phyloP scores from a whole-genome alignment of 768 basidiomycete species.

The Suillus brevipes region DNA sequence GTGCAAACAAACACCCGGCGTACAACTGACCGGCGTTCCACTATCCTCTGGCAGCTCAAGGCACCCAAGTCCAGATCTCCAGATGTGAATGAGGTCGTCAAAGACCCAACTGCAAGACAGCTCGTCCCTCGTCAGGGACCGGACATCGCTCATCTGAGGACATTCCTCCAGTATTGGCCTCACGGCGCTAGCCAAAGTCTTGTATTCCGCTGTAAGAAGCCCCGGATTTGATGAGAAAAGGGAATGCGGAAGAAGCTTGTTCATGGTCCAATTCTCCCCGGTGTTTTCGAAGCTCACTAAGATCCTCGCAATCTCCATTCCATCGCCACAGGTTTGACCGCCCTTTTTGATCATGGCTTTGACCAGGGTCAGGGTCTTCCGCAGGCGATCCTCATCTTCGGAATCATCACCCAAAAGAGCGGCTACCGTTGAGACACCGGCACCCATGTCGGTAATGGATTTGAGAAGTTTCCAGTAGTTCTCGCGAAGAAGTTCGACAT shows the following conservation, averaged over 20 bases:
- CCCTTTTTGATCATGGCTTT: conserved; percentile 58
- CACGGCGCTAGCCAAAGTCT: conserved; percentile 46
- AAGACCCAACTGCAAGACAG: conserved; percentile 54
- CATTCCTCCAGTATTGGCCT: conserved; percentile 55
- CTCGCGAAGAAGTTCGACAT: conserved; percentile 31
- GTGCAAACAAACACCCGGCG: conserved; percentile 6
- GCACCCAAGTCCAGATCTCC: conserved; percentile 47
- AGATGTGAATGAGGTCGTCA: conserved; percentile 50
- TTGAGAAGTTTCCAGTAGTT: conserved; percentile 51
- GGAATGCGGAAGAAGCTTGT: conserved; percentile 49
- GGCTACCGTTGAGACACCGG: conserved; percentile 57
- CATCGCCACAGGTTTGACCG: conserved; percentile 51
- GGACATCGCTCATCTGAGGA: conserved; percentile 52
- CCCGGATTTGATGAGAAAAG: conserved; percentile 61
- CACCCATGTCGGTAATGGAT: conserved; percentile 56
- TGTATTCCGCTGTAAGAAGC: conserved; percentile 54
- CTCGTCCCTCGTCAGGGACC: conserved; percentile 59
- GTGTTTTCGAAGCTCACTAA: conserved; percentile 38
- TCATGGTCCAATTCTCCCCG: conserved; percentile 44
- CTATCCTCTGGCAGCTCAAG: conserved; percentile 48
- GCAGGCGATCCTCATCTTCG: conserved; percentile 43
- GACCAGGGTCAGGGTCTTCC: conserved; percentile 49
- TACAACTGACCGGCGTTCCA: conserved; percentile 50
- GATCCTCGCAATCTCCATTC: conserved; percentile 48
- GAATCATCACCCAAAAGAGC: conserved; percentile 48